phyloP scores from a whole-genome alignment of 2,329 filamentous ascomycete species.

The Aspergillus sp. region DNA sequence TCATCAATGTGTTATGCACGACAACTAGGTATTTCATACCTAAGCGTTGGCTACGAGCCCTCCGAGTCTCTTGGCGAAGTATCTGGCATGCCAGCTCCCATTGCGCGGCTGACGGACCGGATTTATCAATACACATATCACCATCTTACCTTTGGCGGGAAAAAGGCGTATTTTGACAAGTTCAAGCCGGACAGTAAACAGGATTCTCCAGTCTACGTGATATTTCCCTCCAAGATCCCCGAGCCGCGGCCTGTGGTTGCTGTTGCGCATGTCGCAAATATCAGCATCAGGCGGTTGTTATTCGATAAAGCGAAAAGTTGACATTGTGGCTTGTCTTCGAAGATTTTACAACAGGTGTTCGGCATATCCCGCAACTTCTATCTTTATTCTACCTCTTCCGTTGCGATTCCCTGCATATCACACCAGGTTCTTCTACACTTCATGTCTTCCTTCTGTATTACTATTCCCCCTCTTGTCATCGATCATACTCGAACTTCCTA shows the following conservation, averaged over 20 bases:
- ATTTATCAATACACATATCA: slow-evolving; percentile 34
- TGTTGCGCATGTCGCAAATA: slow-evolving; percentile 41
- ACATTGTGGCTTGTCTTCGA: too few relatives aligned
- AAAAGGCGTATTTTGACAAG: slow-evolving; percentile 43
- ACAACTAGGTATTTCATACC: slow-evolving; percentile 32
- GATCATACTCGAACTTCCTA: too few relatives aligned
- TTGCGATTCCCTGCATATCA: too few relatives aligned
- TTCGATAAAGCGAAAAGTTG: too few relatives aligned
- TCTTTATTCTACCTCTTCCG: too few relatives aligned
- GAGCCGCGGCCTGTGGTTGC: slow-evolving; percentile 25
- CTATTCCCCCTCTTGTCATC: too few relatives aligned
- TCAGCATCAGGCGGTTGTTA: slow-evolving; percentile 10
- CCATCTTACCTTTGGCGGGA: slow-evolving; percentile 36
- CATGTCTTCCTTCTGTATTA: too few relatives aligned
- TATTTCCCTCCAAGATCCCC: slow-evolving; percentile 37
- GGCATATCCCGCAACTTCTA: too few relatives aligned
- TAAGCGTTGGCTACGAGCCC: slow-evolving; percentile 43
- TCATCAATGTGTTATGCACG: slow-evolving; percentile 40
- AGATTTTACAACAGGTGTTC: too few relatives aligned
- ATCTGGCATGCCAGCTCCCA: slow-evolving; percentile 27
- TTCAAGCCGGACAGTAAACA: slow-evolving; percentile 35
- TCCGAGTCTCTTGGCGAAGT: slow-evolving; percentile 32
- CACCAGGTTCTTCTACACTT: too few relatives aligned
- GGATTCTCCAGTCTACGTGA: slow-evolving; percentile 34
- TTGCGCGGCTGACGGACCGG: slow-evolving; percentile 30